Evolutionary conservation across 306 rosid genomes (phyloP).

Genomic region (Trichosanthes truncata): DNA sequence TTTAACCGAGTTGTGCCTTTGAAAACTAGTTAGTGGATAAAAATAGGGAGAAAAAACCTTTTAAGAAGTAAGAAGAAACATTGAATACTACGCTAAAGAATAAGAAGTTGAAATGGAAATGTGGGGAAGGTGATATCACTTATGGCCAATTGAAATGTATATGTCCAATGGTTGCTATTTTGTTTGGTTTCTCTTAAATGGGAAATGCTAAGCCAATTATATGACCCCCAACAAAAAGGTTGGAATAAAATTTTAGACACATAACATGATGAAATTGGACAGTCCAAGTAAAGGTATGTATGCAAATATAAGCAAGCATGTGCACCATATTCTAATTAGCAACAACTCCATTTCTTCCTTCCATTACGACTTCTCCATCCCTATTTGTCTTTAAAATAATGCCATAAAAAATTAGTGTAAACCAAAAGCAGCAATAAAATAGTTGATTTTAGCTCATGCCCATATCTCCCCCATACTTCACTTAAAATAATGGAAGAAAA

Average conservation of each 20-base stretch:
- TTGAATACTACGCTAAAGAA: not conserved
- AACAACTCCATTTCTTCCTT: too few relatives aligned
- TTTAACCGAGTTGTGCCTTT: not conserved
- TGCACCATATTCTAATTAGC: not conserved
- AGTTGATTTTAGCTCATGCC: not conserved
- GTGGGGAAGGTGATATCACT: not conserved
- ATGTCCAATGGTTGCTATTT: not conserved
- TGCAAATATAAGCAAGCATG: not conserved
- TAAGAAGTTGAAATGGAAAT: not conserved
- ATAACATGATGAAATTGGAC: not conserved
- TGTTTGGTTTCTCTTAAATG: slow-evolving; percentile 1
- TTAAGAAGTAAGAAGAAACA: too few relatives aligned
- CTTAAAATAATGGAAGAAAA: not conserved
- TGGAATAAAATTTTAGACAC: not conserved
- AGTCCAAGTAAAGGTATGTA: not conserved
- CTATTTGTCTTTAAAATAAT: slow-evolving; percentile 1
- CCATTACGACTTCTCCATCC: not conserved
- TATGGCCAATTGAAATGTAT: not conserved
- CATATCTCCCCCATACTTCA: not conserved
- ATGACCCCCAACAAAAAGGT: not conserved
- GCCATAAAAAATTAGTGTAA: not conserved
- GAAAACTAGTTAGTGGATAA: not conserved
- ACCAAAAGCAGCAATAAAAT: not conserved
- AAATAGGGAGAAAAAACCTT: not conserved
- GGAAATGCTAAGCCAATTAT: not conserved